A percentile compares a stretch with the other conserved stretches of the same genome.
Evolutionary conservation across 2,329 filamentous ascomycete genomes (phyloP).

Genomic region (Pseudopithomyces maydicus): DNA sequence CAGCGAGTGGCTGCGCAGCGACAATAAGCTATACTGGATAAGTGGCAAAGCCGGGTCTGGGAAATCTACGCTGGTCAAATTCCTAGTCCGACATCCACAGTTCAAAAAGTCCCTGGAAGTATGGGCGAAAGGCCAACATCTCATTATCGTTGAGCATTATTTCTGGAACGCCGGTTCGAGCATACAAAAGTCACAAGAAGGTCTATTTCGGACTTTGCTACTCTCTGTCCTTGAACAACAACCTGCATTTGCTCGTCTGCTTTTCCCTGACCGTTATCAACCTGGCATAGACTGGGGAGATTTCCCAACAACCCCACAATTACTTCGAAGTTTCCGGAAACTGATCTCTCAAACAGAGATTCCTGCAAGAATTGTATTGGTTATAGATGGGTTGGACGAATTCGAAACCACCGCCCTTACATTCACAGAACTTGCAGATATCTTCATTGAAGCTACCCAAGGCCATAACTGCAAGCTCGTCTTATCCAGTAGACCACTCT

Average conservation of each 20-base stretch:
- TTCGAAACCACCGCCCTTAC: background rate
- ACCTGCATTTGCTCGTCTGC: background rate
- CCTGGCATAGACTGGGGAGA: background rate
- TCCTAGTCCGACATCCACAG: background rate
- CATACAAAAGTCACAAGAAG: conserved; percentile 14
- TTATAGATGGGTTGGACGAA: conserved; percentile 7
- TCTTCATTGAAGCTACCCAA: background rate
- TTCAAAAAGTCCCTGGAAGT: background rate
- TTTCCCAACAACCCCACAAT: background rate
- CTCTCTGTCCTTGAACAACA: conserved; percentile 5
- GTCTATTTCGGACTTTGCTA: conserved; percentile 1
- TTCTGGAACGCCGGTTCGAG: conserved; percentile 11
- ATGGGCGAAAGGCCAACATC: background rate
- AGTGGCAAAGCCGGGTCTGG: conserved; percentile 4
- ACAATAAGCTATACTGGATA: background rate
- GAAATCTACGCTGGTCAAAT: background rate
- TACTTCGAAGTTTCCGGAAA: background rate
- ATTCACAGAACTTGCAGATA: background rate
- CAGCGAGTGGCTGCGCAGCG: background rate
- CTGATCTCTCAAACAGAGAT: background rate
- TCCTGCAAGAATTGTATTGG: background rate
- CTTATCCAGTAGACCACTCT: conserved; percentile 15
- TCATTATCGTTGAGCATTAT: background rate
- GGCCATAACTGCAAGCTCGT: conserved; percentile 8
- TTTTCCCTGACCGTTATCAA: background rate